Percentiles rank a stretch among this genome's conserved stretches.
Evolutionary conservation across 495 filamentous ascomycete genomes (phyloP).

Genomic region (Zalerion maritima): DNA sequence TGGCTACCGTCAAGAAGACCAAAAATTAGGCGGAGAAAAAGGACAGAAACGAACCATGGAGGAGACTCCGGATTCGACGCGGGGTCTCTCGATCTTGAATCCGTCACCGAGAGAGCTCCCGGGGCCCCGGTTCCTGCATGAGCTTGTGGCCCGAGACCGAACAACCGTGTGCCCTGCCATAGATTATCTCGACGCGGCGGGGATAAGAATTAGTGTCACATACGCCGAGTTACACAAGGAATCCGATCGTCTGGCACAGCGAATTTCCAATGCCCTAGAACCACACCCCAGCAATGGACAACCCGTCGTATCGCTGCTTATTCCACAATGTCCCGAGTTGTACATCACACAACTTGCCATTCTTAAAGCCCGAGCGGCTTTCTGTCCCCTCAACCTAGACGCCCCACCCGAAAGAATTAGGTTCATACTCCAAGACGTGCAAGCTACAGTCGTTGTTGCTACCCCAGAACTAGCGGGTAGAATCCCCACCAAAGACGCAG

Average conservation of each 20-base stretch:
- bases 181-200: constrained; percentile 41
- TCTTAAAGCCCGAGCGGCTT: constrained; percentile 62
- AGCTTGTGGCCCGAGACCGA: constrained; percentile 31
- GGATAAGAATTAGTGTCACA: constrained; percentile 28
- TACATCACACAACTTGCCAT: constrained; percentile 61
- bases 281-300: constrained; percentile 6
- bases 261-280: constrained; percentile 23
- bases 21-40: background rate
- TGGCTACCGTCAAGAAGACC: too few species aligned
- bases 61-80: background rate
- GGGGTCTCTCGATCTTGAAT: constrained; percentile 50
- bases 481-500: constrained; percentile 11
- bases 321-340: constrained; percentile 54
- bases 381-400: constrained; percentile 63
- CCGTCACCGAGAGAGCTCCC: constrained; percentile 32
- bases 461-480: constrained; percentile 19
- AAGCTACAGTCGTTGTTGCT: constrained; percentile 40
- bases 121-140: constrained; percentile 51
- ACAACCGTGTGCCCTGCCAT: constrained; percentile 27
- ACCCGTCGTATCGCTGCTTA: constrained; percentile 53
- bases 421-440: constrained; percentile 59
- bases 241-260: constrained; percentile 36
- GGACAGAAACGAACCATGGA: background rate
- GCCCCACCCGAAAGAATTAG: constrained; percentile 54
- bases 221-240: constrained; percentile 44